Percentiles rank a stretch among this genome's conserved stretches.
Conservation (phyloP, 2,329 filamentous ascomycete species). For the Tympanopsis confertula region DNA sequence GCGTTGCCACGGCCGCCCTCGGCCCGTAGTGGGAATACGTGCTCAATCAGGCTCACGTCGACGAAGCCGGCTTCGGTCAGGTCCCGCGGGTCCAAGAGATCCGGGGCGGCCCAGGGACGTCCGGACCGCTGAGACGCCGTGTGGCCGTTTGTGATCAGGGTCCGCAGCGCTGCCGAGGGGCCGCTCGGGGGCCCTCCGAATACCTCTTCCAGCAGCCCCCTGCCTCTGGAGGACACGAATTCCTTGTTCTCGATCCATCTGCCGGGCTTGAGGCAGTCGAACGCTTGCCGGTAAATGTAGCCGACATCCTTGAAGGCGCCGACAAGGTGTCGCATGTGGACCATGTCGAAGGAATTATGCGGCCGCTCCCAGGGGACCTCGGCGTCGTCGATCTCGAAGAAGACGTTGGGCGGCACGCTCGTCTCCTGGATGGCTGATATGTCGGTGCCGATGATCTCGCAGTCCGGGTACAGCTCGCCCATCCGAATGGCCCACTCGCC, state of each 20-base stretch:
- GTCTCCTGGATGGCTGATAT: constrained; percentile 46
- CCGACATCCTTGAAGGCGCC: constrained; percentile 45
- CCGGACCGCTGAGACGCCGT: constrained; percentile 31
- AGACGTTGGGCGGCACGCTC: constrained; percentile 43
- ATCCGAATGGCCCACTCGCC: constrained; percentile 40
- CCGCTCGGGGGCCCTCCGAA: constrained; percentile 25
- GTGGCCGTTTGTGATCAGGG: constrained; percentile 25
- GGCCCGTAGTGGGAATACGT: constrained; percentile 32
- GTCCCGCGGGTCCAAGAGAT: constrained; percentile 30
- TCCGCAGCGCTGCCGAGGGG: constrained; percentile 29
- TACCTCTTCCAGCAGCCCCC: constrained; percentile 20
- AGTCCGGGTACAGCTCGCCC: constrained; percentile 37
- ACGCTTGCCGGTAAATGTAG: constrained; percentile 39
- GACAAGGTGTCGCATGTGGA: constrained; percentile 43
- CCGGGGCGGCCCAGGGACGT: constrained; percentile 27
- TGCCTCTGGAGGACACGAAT: constrained; percentile 32
- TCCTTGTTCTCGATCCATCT: constrained; percentile 46
- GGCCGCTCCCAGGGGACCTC: constrained; percentile 45
- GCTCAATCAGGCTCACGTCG: constrained; percentile 33
- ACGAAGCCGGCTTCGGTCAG: constrained; percentile 37
- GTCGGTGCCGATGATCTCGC: constrained; percentile 46
- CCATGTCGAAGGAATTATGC: constrained; percentile 37
- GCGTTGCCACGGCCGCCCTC: constrained; percentile 25
- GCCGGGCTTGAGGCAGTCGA: constrained; percentile 39
- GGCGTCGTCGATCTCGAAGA: constrained; percentile 48